A percentile compares a stretch with the other conserved stretches of the same genome.
phyloP scores from a whole-genome alignment of 1,139 yeast species.

The Saccharomycopsis hybrid region DNA sequence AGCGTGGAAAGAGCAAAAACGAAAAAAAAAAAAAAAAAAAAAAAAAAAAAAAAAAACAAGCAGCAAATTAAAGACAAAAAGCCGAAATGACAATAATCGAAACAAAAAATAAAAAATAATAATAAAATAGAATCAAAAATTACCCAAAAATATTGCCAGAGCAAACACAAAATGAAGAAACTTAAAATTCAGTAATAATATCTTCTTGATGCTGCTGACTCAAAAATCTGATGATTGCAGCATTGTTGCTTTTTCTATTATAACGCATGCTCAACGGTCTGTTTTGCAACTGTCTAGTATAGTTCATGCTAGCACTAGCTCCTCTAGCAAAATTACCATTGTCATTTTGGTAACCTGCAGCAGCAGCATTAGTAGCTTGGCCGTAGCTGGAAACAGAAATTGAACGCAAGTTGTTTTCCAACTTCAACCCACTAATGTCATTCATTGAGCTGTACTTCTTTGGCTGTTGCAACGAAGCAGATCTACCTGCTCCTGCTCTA shows the following conservation, averaged over 20 bases:
- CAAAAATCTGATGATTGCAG: conserved; percentile 17
- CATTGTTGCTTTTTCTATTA: conserved; percentile 18
- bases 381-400: background rate
- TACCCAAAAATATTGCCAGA: too few species aligned
- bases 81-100: background rate
- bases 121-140: too few species aligned
- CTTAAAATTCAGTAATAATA: background rate
- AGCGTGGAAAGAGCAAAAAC: too few species aligned
- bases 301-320: background rate
- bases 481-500: too few species aligned
- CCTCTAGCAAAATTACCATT: background rate
- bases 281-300: background rate
- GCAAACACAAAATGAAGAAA: too few species aligned
- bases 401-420: conserved; percentile 15
- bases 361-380: background rate
- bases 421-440: conserved; percentile 12
- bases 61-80: background rate
- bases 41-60: background rate
- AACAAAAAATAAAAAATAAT: too few species aligned
- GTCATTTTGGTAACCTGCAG: background rate
- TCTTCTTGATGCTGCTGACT: background rate
- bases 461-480: background rate
- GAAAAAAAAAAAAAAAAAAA: background rate
- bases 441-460: conserved; percentile 13
- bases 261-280: conserved; percentile 15